Evolutionary conservation across 2,329 filamentous ascomycete species (phyloP), one percentile per base, ranked within the genome.

Genomic region (Keithomyces neogunnii): DNA sequence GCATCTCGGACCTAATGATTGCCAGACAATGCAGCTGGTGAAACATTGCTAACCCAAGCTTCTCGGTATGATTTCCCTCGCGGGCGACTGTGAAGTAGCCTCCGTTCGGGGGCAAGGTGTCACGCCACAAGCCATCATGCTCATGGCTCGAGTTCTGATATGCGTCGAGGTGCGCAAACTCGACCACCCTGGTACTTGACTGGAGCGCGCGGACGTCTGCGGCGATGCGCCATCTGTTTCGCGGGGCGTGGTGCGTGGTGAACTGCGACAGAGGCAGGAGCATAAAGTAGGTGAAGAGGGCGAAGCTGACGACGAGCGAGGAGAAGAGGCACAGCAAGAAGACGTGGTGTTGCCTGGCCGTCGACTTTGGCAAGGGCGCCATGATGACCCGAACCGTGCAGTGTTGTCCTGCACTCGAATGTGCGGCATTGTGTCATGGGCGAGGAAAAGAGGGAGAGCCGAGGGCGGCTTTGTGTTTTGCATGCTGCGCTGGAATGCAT

Each of bases 21-120:
- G 46, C 49, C 42, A 54, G 30, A 33, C 52, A 54, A 13, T 40
- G 52, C 19, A 54, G 45, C 45, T 54, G 52, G 19, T 54, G 52
- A 29, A 54, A 54, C 52, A 54, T 54, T 39, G 49, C 46, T 7
- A 54, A 33, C 4, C 49, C 49, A 39, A 47, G 29, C 3, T 38
- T 45, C 11, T 43, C 29, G 8, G 11, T 45, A 3, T 11, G 5
- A 13, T 49, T 40, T 8, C 13, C 6, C 26, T 7, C n/a, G 28
- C 30, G 19, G 8, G 48, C 48, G 11, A 36, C 26, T 31, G 42
- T 29, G 8, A 45, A 31, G 42, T 31, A 50, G 4, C 48, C 42
- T 11, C 48, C 48, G 42, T 46, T 46, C n/a, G 47, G 47, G 29
- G 47, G 42, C 42, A 45, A 26, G 8, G 5, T 5, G 5, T 32